Evolutionary conservation across 2,329 filamentous ascomycete genomes (phyloP), one percentile per base, ranked within the genome.

Genomic region (Neurospora crassa): DNA sequence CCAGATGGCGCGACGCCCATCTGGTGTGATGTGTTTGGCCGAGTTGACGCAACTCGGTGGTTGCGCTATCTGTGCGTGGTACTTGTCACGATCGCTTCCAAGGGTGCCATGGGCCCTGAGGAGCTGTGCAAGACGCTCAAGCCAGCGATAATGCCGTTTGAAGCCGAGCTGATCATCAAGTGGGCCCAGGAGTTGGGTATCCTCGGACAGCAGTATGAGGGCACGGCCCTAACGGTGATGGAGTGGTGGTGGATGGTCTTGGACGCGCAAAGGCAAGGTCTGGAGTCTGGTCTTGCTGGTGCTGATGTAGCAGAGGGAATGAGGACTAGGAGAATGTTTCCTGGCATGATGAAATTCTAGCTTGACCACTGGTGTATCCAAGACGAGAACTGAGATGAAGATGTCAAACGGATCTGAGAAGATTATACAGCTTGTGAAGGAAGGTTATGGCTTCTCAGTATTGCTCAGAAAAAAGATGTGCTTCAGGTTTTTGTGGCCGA

Each of bases 161-260:
- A 92, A 78, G 84, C 88, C 12, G 81, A 84, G 72, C 74, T 89
- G 69, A 82, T 90, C 8, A 77, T 90, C 69, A 80, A 84, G 5
- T 92, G 90, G 90, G 86, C 87, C 4, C 82, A 82, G 72, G 74
- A 81, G 29, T 81, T 86, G 2, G 89, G 88, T 0, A 76, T 90
- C 1, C 76, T 90, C 10, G 79, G 80, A 71, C 79, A 80, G 69
- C 79, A 83, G 43, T 78, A 82, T 18, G 70, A 67, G 40, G 73
- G 20, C 76, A 76, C 67, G 81, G 79, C 67, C 77, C 73, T 67
- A 68, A 74, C 69, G 6, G 84, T 87, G 3, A 82, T 81, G 34
- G 89, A 91, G 78, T 91, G 89, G 89, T 92, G 90, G 90, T 92
- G 89, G 88, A 78, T 90, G 69, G 83, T 85, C 29, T 82, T 86